Evolutionary conservation across 495 filamentous ascomycete genomes (phyloP).

Genomic region (Penicillium cosmopolitanum): DNA sequence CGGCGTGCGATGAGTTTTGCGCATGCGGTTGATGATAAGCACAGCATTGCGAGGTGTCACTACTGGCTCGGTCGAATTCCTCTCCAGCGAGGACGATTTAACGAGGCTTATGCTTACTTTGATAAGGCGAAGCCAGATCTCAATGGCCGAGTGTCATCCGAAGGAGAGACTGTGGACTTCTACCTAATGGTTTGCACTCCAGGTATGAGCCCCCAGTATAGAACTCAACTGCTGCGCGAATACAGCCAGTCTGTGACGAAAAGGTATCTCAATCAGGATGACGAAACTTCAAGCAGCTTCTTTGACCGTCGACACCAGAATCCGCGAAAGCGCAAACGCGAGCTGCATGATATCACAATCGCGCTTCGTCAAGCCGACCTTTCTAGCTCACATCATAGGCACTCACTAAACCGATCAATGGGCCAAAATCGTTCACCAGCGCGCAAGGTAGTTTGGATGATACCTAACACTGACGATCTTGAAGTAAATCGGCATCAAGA

Average conservation of each 20-base stretch:
- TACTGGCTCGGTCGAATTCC: not conserved
- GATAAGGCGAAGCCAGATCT: not conserved
- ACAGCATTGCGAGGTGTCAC: not conserved
- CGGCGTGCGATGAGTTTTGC: not conserved
- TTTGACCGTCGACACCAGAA: not conserved
- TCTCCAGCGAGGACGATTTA: not conserved
- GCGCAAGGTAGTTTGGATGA: not conserved
- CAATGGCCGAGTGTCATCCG: not conserved
- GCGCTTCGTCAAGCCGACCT: not conserved
- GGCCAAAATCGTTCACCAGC: not conserved
- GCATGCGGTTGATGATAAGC: not conserved
- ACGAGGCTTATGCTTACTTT: not conserved
- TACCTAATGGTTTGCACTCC: not conserved
- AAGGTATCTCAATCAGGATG: too few relatives aligned
- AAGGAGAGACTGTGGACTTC: not conserved
- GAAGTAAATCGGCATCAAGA: too few relatives aligned
- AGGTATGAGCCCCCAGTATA: not conserved
- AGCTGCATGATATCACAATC: not conserved
- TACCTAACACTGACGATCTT: not conserved
- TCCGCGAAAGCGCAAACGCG: not conserved
- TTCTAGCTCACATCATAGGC: not conserved
- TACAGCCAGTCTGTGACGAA: not conserved
- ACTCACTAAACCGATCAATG: not conserved
- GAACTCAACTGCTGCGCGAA: not conserved
- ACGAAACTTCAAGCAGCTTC: not conserved